Percentiles rank a stretch among this genome's conserved stretches.
Evolutionary conservation across 2,329 filamentous ascomycete species (phyloP).

Genomic region (Diaporthe ilicicola): DNA sequence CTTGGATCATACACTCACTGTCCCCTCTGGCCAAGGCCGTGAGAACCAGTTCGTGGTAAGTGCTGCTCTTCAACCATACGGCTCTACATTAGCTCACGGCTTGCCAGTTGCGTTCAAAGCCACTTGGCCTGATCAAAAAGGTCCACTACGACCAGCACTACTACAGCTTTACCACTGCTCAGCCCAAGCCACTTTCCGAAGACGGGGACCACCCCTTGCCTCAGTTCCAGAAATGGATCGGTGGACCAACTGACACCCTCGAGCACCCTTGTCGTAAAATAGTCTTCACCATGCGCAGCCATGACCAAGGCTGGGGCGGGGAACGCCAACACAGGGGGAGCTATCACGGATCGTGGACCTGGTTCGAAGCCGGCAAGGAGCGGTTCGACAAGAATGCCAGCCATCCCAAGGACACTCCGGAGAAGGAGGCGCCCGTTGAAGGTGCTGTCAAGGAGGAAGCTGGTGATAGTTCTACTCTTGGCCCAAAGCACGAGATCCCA

Average conservation of each 20-base stretch:
- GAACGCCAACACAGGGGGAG: conserved; percentile 43
- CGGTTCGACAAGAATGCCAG: conserved; percentile 51
- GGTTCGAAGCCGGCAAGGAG: conserved; percentile 71
- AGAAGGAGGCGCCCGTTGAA: background rate
- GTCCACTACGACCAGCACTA: conserved; percentile 36
- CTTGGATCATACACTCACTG: conserved; percentile 33
- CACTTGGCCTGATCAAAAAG: conserved; percentile 49
- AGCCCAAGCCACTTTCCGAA: conserved; percentile 33
- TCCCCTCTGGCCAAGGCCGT: background rate
- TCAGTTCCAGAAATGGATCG: conserved; percentile 47
- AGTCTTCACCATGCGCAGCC: conserved; percentile 65
- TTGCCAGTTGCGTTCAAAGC: conserved; percentile 50
- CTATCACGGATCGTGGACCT: conserved; percentile 63
- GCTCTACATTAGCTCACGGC: conserved; percentile 3
- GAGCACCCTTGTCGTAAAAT: conserved; percentile 65
- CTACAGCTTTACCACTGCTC: conserved; percentile 32
- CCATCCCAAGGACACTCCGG: background rate
- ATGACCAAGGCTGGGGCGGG: conserved; percentile 67
- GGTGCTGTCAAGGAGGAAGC: background rate
- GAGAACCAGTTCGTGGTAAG: conserved; percentile 54
- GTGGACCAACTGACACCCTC: conserved; percentile 51
- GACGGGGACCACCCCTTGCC: conserved; percentile 42
- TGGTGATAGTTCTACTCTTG: conserved; percentile 18
- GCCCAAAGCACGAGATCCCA: background rate
- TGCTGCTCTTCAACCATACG: background rate